A percentile compares a stretch with the other conserved stretches of the same genome.
Conservation (phyloP, 306 rosid species). For the Abrus pulchellus region DNA sequence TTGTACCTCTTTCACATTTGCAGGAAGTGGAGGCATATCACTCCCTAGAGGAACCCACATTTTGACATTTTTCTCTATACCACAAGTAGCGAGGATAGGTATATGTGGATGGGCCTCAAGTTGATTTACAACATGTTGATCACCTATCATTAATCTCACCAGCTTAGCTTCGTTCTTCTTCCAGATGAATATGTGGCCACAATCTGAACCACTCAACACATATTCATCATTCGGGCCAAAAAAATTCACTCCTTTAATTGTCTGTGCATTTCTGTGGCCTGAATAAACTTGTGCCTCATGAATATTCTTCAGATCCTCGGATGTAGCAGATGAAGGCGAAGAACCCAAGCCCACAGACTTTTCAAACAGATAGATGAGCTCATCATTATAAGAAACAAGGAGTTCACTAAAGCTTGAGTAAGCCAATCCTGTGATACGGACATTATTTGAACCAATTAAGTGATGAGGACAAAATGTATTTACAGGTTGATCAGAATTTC, state of each 20-base stretch:
- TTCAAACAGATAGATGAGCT: conserved; percentile 65
- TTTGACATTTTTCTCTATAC: conserved; percentile 63
- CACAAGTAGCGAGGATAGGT: conserved; percentile 66
- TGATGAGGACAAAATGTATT: conserved; percentile 59
- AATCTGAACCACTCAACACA: conserved; percentile 70
- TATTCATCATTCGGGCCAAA: conserved; percentile 69
- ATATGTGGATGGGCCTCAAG: conserved; percentile 65
- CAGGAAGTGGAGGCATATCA: conserved; percentile 60
- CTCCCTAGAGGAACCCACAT: conserved; percentile 58
- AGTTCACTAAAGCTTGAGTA: conserved; percentile 63
- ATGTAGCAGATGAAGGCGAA: conserved; percentile 50
- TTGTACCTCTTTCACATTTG: conserved; percentile 55
- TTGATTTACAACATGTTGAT: conserved; percentile 58
- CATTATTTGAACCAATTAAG: conserved; percentile 50
- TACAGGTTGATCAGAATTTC: conserved; percentile 56
- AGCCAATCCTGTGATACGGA: conserved; percentile 65
- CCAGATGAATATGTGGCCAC: conserved; percentile 75
- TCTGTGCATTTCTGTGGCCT: conserved; percentile 66
- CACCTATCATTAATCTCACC: conserved; percentile 64
- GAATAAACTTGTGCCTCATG: conserved; percentile 55
- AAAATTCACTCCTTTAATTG: conserved; percentile 69
- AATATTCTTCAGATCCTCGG: conserved; percentile 50
- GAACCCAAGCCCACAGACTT: conserved; percentile 56
- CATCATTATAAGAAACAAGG: conserved; percentile 66
- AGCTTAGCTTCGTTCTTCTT: conserved; percentile 61